Percentiles rank a stretch among this genome's conserved stretches.
These are phyloP conservation scores for Chytridium lagenaria DNA, from an alignment of 371 early-diverging fungal species.

Conservation along the genomic window DNA sequence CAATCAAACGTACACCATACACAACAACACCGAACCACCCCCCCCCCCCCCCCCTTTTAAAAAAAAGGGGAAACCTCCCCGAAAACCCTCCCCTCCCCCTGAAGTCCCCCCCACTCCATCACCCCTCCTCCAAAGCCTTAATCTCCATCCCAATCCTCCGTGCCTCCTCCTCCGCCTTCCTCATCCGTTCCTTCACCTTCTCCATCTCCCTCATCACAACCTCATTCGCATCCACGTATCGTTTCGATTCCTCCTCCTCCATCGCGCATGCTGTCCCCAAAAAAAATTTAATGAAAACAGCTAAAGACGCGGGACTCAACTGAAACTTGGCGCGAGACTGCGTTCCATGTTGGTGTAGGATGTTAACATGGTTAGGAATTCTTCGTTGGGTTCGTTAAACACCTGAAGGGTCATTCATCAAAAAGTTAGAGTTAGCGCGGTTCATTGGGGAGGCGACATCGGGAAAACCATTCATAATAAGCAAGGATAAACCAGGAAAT, in stretches of 20 bases:
- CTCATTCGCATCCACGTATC: slow-evolving; percentile 60
- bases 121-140: slow-evolving; percentile 21
- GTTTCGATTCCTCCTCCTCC: slow-evolving; percentile 42
- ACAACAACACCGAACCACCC: too few relatives aligned
- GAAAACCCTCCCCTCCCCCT: too few relatives aligned
- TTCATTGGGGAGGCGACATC: too few relatives aligned
- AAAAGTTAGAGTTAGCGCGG: too few relatives aligned
- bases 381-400: slow-evolving; percentile 87
- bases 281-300: too few relatives aligned
- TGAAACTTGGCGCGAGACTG: slow-evolving; percentile 13
- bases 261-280: slow-evolving; percentile 31
- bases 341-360: slow-evolving; percentile 38
- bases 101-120: too few relatives aligned
- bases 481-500: too few relatives aligned
- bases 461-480: too few relatives aligned
- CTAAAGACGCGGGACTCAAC: too few relatives aligned
- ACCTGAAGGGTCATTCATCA: slow-evolving; percentile 67
- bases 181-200: slow-evolving; percentile 59
- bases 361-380: slow-evolving; percentile 68
- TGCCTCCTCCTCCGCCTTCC: slow-evolving; percentile 52
- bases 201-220: slow-evolving; percentile 70
- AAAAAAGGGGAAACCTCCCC: too few relatives aligned
- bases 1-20: too few relatives aligned
- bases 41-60: too few relatives aligned
- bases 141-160: slow-evolving; percentile 33